Base-by-base conservation (phyloP, 768 basidiomycete genomes). In the Gelatoporia subvermispora region DNA sequence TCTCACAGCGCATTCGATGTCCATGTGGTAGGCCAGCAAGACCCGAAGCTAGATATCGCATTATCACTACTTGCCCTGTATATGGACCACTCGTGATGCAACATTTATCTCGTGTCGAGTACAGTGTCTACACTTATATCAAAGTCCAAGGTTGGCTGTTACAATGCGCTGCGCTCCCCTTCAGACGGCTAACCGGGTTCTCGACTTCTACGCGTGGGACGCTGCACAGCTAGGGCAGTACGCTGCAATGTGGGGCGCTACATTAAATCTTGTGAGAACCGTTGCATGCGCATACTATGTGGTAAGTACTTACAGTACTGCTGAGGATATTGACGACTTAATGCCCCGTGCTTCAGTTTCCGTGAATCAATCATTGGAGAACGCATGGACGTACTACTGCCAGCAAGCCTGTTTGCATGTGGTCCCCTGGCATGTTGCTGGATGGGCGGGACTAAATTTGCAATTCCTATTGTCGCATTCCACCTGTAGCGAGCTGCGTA, bases 321-420 rank as follows among this genome's bases (percentile, higher is more conserved):
- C 49, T 62, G 52, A 31, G 60, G 53, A 36, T 58, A 58, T 43
- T 56, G 54, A 35, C 60, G 60, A 43, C 60, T 62, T 15, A 24
- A 11, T 1, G 25, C n/a, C n/a, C n/a, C n/a, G 34, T 4, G 18
- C 21, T 16, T 25, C 17, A 23, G 20, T 5, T 9, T 23, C 8
- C 15, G 25, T 46, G 5, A 34, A 41, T 24, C 17, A 46, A 21
- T 8, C 1, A 13, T 9, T 35, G n/a, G 15, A 16, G 35, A 20
- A 17, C 35, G 18, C 35, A 15, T 21, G 8, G 34, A 53, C 58
- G 31, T 17, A 62, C 60, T 52, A 62, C 34, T 62, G 60, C 54
- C 55, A 58, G 43, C 60, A 62, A 10, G 52, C 54, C 36, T 58
- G 50, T 41, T 59, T 62, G 53, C 60, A 62, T 9, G 39, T n/a